Conservation (phyloP, 805 yeast species). For the Yamadazyma phyllophila region DNA sequence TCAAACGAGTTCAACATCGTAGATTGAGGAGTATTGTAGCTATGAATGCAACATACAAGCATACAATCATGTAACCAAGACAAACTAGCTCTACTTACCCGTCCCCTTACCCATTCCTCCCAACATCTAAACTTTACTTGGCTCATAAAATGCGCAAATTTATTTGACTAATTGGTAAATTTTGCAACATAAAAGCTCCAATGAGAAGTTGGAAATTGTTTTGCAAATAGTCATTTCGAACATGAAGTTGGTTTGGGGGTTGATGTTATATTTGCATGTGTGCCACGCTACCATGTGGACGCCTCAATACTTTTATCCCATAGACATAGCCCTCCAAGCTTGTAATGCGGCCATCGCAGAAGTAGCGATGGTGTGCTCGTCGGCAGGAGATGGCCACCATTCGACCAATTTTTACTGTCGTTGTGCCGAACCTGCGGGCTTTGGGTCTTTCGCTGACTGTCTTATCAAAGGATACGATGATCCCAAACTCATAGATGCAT, state of each 20-base stretch:
- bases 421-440: background rate
- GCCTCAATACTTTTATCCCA: background rate
- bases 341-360: constrained; percentile 2
- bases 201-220: background rate
- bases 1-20: too few species aligned
- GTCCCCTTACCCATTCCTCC: too few species aligned
- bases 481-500: background rate
- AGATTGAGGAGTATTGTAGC: too few species aligned
- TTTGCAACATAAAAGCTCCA: background rate
- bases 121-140: too few species aligned
- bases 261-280: background rate
- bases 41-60: too few species aligned
- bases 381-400: background rate
- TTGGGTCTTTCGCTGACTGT: constrained; percentile 4
- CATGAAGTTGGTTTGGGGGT: background rate
- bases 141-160: background rate
- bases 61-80: too few species aligned
- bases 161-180: background rate
- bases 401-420: background rate
- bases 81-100: too few species aligned
- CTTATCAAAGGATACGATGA: constrained; percentile 1
- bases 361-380: constrained; percentile 1
- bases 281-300: background rate
- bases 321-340: constrained; percentile 3
- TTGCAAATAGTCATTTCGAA: background rate